phyloP scores from a whole-genome alignment of 768 basidiomycete species.

The Hirschioporus abietinus region DNA sequence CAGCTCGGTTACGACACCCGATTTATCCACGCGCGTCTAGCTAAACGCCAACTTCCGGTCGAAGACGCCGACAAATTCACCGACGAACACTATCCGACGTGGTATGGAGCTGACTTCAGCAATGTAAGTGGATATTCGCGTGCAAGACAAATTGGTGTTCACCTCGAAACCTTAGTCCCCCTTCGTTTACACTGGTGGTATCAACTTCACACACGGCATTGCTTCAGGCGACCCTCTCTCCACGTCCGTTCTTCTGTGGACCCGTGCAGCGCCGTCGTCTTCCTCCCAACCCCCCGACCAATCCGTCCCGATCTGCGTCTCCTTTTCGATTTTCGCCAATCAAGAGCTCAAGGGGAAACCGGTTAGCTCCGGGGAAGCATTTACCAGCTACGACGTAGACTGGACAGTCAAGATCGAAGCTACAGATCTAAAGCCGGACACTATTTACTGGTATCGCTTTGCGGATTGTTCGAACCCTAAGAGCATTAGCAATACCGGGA shows the following conservation, averaged over 20 bases:
- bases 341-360: slow-evolving; percentile 28
- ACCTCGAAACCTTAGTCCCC: slow-evolving; percentile 27
- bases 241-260: slow-evolving; percentile 52
- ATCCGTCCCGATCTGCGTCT: slow-evolving; percentile 46
- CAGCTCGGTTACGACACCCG: slow-evolving; percentile 37
- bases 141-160: not conserved
- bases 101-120: slow-evolving; percentile 43
- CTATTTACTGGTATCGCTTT: slow-evolving; percentile 51
- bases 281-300: slow-evolving; percentile 34
- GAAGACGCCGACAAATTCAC: slow-evolving; percentile 30
- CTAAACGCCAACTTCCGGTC: slow-evolving; percentile 28
- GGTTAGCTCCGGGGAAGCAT: slow-evolving; percentile 42
- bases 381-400: slow-evolving; percentile 54
- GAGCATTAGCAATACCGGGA: slow-evolving; percentile 41
- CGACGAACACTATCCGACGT: slow-evolving; percentile 47
- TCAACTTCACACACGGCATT: slow-evolving; percentile 41
- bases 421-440: slow-evolving; percentile 41
- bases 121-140: slow-evolving; percentile 28
- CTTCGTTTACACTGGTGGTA: slow-evolving; percentile 43
- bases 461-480: slow-evolving; percentile 45
- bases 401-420: slow-evolving; percentile 60
- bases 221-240: slow-evolving; percentile 42
- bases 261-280: slow-evolving; percentile 38
- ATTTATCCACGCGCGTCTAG: slow-evolving; percentile 31
- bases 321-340: slow-evolving; percentile 39